These are phyloP conservation scores for Blastobotrys ciferrii DNA, from an alignment of 1,139 yeast genomes.

Conservation along the genomic window DNA sequence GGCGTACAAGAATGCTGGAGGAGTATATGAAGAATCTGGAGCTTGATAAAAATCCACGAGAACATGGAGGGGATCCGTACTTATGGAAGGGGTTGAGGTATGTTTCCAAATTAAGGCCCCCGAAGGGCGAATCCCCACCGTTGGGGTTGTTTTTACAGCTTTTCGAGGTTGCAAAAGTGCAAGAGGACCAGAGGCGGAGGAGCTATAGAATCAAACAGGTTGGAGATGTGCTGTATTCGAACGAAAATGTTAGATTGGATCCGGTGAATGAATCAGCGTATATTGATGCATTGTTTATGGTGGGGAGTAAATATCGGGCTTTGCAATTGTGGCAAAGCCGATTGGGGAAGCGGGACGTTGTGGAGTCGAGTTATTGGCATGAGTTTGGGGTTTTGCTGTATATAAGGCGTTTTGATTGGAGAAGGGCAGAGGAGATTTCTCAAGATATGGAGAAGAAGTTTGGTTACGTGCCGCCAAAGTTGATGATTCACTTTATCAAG, in stretches of 20 bases:
- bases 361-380: constrained; percentile 32
- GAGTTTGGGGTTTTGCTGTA: constrained; percentile 36
- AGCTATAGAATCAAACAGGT: constrained; percentile 25
- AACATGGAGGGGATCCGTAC: constrained; percentile 9
- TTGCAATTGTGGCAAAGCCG: constrained; percentile 34
- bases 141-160: constrained; percentile 28
- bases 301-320: constrained; percentile 29
- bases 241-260: constrained; percentile 33
- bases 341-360: constrained; percentile 29
- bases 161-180: constrained; percentile 34
- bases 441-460: constrained; percentile 20
- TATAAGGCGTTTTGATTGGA: constrained; percentile 28
- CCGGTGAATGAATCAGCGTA: constrained; percentile 39
- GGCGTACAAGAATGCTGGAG: constrained; percentile 2
- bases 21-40: constrained; percentile 12
- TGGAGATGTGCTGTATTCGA: constrained; percentile 34
- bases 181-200: constrained; percentile 19
- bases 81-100: constrained; percentile 20
- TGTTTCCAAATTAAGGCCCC: constrained; percentile 11
- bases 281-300: constrained; percentile 31
- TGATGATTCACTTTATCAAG: constrained; percentile 26
- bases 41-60: constrained; percentile 12
- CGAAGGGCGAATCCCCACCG: constrained; percentile 16
- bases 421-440: constrained; percentile 28
- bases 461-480: constrained; percentile 29